A percentile compares a stretch with the other conserved stretches of the same genome.
Evolutionary conservation across 495 filamentous ascomycete genomes (phyloP).

Genomic region (Lepidopterella palustris): DNA sequence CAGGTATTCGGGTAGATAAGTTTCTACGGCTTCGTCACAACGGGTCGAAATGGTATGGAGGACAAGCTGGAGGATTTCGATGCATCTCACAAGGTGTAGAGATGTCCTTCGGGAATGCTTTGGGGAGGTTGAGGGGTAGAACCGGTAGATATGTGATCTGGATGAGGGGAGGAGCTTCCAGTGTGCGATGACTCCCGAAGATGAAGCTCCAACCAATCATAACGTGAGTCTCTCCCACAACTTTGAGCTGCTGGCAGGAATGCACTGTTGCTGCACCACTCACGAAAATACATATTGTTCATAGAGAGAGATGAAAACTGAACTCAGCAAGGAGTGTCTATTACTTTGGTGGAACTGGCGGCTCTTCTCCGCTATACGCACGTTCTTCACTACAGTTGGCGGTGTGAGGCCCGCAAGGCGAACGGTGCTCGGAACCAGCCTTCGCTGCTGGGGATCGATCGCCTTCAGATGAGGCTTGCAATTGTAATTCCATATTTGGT

Average conservation of each 20-base stretch:
- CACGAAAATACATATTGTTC: neutral
- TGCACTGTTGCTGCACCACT: neutral
- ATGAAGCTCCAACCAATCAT: neutral
- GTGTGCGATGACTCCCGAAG: neutral
- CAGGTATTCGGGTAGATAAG: neutral
- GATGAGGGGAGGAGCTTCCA: neutral
- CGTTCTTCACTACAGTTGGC: neutral
- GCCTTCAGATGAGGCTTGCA: too few relatives aligned
- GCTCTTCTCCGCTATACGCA: neutral
- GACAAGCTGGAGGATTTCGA: neutral
- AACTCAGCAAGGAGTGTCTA: neutral
- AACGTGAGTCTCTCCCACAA: neutral
- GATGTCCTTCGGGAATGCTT: neutral
- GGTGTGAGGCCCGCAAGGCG: neutral
- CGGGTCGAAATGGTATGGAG: neutral
- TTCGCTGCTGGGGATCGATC: neutral
- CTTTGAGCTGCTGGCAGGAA: neutral
- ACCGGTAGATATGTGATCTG: too few relatives aligned
- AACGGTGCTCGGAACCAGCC: neutral
- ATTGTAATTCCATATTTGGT: too few relatives aligned
- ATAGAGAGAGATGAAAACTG: neutral
- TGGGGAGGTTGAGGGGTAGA: neutral
- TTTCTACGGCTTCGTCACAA: neutral
- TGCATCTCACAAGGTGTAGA: too few relatives aligned
- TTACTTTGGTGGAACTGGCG: neutral